Evolutionary conservation across 177 flowering plant genomes (phyloP), one percentile per base, ranked within the genome.

Genomic region (Vitis hybrid): DNA sequence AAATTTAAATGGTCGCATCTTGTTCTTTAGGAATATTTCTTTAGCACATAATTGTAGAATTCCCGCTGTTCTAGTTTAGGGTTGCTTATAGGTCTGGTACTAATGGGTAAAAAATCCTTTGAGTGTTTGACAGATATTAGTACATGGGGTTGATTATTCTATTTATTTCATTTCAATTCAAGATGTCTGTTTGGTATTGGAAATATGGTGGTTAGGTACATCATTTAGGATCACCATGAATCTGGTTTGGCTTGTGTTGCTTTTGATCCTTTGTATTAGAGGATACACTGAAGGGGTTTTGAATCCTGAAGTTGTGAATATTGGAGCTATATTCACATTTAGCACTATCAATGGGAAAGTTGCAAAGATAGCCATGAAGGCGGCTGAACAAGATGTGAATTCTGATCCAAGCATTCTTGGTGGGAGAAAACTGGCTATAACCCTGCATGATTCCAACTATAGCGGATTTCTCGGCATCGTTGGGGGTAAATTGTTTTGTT

Each of bases 321-420:
- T 91, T 66, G 97, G 97, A 65, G 87, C 92, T 21, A 85, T 91
- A 9, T 87, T 87, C 66, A 67, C 90, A 4, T 66, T 84, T 20
- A 48, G 49, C 41, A 71, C 86, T 3, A 82, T 81, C 12, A 85
- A 79, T 69, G 97, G 97, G 11, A 72, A 63, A 80, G 90, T 90
- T 57, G 63, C 92, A 30, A 79, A 74, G 70, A 80, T 90, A 64
- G 94, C 90, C 62, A 83, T 91, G 82, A 73, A 83, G 53, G 92
- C 97, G 63, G 97, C 97, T 46, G 81, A 83, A 62, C 71, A 81
- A n/a, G 94, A 91, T 79, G 78, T 91, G 7, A 91, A 91, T 75
- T 78, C 93, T 15, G 82, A 88, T 77, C 82, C 88, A 0, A 76
- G 59, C 48, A 20, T 91, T 73, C 91, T 91, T 20, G 86, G 85